phyloP scores from a whole-genome alignment of 495 filamentous ascomycete genomes.

The Schizothecium vesticola region DNA sequence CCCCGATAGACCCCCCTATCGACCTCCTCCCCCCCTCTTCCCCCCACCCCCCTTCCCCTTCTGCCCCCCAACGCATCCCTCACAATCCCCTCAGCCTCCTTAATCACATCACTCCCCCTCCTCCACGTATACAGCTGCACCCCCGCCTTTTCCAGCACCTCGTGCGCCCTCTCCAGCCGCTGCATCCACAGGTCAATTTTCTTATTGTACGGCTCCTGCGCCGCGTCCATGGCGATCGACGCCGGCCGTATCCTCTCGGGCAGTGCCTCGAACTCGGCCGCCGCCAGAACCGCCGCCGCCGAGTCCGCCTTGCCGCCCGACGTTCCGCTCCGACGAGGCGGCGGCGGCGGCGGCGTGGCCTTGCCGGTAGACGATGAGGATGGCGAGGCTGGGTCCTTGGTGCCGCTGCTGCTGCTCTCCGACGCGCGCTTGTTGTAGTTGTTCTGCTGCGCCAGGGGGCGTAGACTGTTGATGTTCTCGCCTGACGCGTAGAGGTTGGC shows the following conservation, averaged over 20 bases:
- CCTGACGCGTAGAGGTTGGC: neutral
- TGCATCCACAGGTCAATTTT: slow-evolving; percentile 79
- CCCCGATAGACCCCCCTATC: too few relatives aligned
- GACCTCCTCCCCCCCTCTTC: neutral
- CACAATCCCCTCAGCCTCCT: slow-evolving; percentile 47
- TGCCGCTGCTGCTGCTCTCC: neutral
- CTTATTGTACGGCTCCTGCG: slow-evolving; percentile 50
- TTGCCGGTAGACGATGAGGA: slow-evolving; percentile 9
- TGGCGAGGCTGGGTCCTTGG: neutral
- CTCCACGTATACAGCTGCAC: slow-evolving; percentile 82
- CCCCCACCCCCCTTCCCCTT: slow-evolving; percentile 23
- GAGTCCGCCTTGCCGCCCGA: slow-evolving; percentile 26
- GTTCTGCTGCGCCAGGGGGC: neutral
- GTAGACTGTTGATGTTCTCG: neutral
- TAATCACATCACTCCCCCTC: slow-evolving; percentile 68
- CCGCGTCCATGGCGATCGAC: slow-evolving; percentile 10
- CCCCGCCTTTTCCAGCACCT: slow-evolving; percentile 59
- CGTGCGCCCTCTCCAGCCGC: slow-evolving; percentile 69
- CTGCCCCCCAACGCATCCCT: slow-evolving; percentile 30
- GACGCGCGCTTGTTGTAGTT: neutral
- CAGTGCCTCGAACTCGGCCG: slow-evolving; percentile 23
- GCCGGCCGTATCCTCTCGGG: slow-evolving; percentile 2
- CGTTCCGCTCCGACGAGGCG: slow-evolving; percentile 41
- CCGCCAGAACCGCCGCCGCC: slow-evolving; percentile 10
- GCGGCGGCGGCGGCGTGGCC: slow-evolving; percentile 29